These are phyloP conservation scores for Coemansia sp. DNA, from an alignment of 192 early-diverging fungal species.

Conservation along the genomic window DNA sequence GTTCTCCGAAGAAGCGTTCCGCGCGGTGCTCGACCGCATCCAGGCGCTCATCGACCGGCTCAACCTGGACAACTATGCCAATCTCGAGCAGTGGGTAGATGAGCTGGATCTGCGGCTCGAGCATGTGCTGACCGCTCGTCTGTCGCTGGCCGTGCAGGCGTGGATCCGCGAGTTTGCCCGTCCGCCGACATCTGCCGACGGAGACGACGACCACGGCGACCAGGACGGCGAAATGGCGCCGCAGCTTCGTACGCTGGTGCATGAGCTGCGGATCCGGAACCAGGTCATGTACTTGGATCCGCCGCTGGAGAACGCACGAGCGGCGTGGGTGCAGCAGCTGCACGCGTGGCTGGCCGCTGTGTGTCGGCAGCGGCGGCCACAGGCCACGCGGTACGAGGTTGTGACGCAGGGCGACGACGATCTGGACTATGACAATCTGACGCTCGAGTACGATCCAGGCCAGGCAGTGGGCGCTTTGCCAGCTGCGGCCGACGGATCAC, in stretches of 20 bases:
- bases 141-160: slow-evolving; percentile 73
- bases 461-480: not conserved
- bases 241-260: slow-evolving; percentile 67
- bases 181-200: slow-evolving; percentile 45
- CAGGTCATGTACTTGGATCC: slow-evolving; percentile 97
- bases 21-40: slow-evolving; percentile 71
- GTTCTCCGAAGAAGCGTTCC: slow-evolving; percentile 70
- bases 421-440: slow-evolving; percentile 59
- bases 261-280: slow-evolving; percentile 88
- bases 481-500: not conserved
- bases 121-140: slow-evolving; percentile 65
- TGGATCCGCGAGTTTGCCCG: slow-evolving; percentile 72
- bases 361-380: slow-evolving; percentile 80
- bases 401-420: slow-evolving; percentile 63
- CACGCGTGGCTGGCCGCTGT: slow-evolving; percentile 91
- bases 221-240: slow-evolving; percentile 62
- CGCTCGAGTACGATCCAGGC: slow-evolving; percentile 57
- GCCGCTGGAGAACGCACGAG: slow-evolving; percentile 90
- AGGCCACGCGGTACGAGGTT: slow-evolving; percentile 89
- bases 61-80: slow-evolving; percentile 92
- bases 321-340: slow-evolving; percentile 83
- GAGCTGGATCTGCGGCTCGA: slow-evolving; percentile 81
- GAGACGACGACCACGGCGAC: slow-evolving; percentile 34
- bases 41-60: slow-evolving; percentile 91
- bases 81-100: slow-evolving; percentile 86